Evolutionary conservation across 345 rosid species (phyloP).

Genomic region (Arabis hirsuta): DNA sequence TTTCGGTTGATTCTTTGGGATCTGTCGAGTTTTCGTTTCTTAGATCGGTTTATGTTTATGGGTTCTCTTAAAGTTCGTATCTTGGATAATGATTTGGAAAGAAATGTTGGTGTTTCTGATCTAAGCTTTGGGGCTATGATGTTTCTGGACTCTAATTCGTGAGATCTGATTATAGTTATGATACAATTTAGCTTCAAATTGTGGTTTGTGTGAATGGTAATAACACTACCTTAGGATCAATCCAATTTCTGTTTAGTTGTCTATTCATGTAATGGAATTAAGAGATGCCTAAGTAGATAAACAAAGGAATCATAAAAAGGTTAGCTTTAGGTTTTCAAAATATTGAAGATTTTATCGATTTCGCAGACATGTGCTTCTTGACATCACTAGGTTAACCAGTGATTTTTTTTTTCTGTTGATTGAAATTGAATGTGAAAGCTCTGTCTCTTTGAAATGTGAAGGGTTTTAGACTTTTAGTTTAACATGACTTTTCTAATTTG

Average conservation of each 20-base stretch:
- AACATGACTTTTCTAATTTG: not conserved
- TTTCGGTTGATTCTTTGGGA: conserved; percentile 29
- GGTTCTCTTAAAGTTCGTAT: conserved; percentile 33
- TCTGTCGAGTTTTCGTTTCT: conserved; percentile 46
- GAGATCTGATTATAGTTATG: conserved; percentile 49
- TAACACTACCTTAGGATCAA: no score
- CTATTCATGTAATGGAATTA: conserved; percentile 14
- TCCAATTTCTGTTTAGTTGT: conserved; percentile 28
- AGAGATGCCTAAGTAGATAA: conserved; percentile 8
- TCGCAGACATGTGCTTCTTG: not conserved
- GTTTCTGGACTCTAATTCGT: conserved; percentile 17
- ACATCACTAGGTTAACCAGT: conserved; percentile 12
- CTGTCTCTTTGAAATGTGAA: not conserved
- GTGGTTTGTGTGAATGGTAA: not conserved
- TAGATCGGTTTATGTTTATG: conserved; percentile 36
- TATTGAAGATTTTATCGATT: not conserved
- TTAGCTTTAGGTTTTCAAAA: conserved; percentile 1
- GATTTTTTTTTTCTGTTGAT: not conserved
- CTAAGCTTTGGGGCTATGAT: conserved; percentile 39
- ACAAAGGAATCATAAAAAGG: conserved; percentile 1
- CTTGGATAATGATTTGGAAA: conserved; percentile 38
- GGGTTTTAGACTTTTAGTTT: not conserved
- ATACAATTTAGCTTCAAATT: conserved; percentile 24
- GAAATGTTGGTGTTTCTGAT: conserved; percentile 46
- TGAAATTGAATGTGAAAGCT: conserved; percentile 7